Conservation (phyloP, 2,329 filamentous ascomycete species). For the Ilyonectria destructans region DNA sequence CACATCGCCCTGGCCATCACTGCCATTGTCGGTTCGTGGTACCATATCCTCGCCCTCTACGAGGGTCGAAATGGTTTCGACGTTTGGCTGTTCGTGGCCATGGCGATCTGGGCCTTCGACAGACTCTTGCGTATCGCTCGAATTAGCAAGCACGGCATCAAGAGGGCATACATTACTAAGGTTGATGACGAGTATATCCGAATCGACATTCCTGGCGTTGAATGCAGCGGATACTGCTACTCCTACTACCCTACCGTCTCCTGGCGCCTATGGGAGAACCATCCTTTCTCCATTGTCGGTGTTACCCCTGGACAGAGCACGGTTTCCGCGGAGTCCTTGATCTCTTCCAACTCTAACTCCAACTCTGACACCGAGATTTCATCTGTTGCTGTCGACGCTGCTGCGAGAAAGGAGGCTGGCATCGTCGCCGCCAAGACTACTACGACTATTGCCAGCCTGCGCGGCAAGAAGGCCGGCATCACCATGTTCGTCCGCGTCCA, state of each 20-base stretch:
- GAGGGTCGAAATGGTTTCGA: slow-evolving; percentile 61
- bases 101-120: slow-evolving; percentile 52
- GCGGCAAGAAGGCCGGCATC: slow-evolving; percentile 40
- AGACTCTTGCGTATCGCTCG: slow-evolving; percentile 46
- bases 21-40: slow-evolving; percentile 60
- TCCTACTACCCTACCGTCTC: slow-evolving; percentile 51
- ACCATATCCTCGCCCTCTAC: slow-evolving; percentile 59
- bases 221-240: slow-evolving; percentile 50
- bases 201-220: slow-evolving; percentile 48
- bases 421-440: slow-evolving; percentile 8
- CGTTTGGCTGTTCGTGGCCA: slow-evolving; percentile 50
- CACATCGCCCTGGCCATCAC: slow-evolving; percentile 62
- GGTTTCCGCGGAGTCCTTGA: background rate
- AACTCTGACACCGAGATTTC: slow-evolving; percentile 34
- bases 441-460: slow-evolving; percentile 14
- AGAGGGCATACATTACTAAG: slow-evolving; percentile 47
- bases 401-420: slow-evolving; percentile 39
- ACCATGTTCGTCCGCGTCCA: slow-evolving; percentile 49
- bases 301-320: slow-evolving; percentile 32
- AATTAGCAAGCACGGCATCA: slow-evolving; percentile 44
- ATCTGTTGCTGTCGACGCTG: background rate
- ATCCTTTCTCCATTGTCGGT: slow-evolving; percentile 52
- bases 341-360: slow-evolving; percentile 23
- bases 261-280: slow-evolving; percentile 54
- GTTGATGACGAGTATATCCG: slow-evolving; percentile 52